Evolutionary conservation across 371 early-diverging fungal genomes (phyloP), one percentile per base, ranked within the genome.

Genomic region (Mucor indicus): DNA sequence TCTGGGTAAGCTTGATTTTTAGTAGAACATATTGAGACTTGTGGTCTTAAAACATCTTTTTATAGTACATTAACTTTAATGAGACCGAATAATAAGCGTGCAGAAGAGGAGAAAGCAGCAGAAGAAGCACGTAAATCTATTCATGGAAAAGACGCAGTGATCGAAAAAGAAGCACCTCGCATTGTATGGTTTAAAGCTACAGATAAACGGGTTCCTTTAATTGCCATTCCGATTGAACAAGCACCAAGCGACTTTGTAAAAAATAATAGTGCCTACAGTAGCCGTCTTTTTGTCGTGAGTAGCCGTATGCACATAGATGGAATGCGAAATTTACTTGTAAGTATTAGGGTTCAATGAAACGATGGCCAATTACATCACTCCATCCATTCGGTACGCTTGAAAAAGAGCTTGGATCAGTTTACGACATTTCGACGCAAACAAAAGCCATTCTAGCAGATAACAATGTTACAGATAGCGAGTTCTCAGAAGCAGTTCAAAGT

Each of bases 121-220:
- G 41, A 41, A 12, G 50, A 49, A 33, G 41, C 43, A 7, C 17
- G 47, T 29, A 47, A 38, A 29, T 47, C 47, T 3, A 37, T 47
- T 25, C 47, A 47, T 11, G 47, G 47, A 4, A 37, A 42, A 53
- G 48, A 54, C 22, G 43, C 21, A 2, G 45, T 44, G n/a, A 41
- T 48, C 11, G 40, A 54, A 8, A 67, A 67, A 25, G 68, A 62
- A 10, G 50, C 60, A 13, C 76, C 79, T 3, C 53, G 78, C 24
- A 81, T 84, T 32, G 79, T 87, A 10, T 92, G 91, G 91, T 91
- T 93, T 75, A 84, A 81, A 67, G 90, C 93, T 6, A 83, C 81
- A 6, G 91, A 91, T 69, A 80, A 81, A 44, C 85, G 91, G 8
- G 79, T 88, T 3, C 93, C 93, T 2, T 64, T 84, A 42, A 81